Evolutionary conservation across 495 filamentous ascomycete genomes (phyloP).

Genomic region (Penicillium steckii): DNA sequence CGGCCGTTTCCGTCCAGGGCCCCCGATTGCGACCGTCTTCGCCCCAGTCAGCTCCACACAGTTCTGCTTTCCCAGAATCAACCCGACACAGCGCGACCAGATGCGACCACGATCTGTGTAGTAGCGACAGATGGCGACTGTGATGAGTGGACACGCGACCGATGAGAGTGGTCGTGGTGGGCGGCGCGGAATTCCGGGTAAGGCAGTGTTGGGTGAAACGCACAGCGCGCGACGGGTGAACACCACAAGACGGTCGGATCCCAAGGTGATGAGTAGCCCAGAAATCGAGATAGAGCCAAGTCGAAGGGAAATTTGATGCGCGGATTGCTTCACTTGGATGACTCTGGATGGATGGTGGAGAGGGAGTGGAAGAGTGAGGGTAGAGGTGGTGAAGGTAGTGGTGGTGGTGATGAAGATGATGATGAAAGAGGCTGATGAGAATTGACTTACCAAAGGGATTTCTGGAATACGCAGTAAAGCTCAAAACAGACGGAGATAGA

Average conservation of each 20-base stretch:
- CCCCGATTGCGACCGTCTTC: conserved; percentile 23
- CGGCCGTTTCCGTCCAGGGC: conserved; percentile 28
- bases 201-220: background rate
- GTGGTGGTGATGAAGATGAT: background rate
- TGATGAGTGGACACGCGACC: background rate
- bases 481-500: conserved; percentile 33
- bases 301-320: background rate
- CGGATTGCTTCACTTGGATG: background rate
- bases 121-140: background rate
- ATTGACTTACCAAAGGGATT: conserved; percentile 25
- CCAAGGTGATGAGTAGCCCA: no score
- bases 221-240: background rate
- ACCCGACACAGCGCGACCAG: background rate
- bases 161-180: background rate
- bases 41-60: conserved; percentile 7
- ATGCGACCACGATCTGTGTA: background rate
- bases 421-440: conserved; percentile 20
- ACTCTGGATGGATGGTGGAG: background rate
- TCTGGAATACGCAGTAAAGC: conserved; percentile 19
- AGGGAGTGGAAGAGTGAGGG: background rate
- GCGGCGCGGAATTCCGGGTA: background rate
- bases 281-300: no score
- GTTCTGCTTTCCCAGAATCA: background rate
- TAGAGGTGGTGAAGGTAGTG: background rate
- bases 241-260: no score